phyloP scores from a whole-genome alignment of 2,329 filamentous ascomycete genomes.

The Aspergillus floridensis region DNA sequence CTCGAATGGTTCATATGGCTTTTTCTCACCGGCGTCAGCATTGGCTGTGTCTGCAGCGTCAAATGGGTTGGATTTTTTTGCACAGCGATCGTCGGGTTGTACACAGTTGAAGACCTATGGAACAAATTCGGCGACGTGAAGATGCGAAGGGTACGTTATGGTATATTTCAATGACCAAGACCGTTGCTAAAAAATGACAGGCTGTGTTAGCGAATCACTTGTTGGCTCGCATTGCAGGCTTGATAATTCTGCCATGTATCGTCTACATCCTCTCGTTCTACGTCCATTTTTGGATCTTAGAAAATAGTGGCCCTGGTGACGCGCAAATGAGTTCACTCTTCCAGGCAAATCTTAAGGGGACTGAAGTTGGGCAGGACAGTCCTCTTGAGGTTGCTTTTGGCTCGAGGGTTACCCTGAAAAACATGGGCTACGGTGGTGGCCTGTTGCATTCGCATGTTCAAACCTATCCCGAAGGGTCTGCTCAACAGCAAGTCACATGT shows the following conservation, averaged over 20 bases:
- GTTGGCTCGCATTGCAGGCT: slow-evolving; percentile 72
- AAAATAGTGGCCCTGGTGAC: slow-evolving; percentile 91
- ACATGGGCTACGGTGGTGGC: slow-evolving; percentile 98
- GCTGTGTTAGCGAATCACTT: slow-evolving; percentile 72
- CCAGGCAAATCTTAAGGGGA: slow-evolving; percentile 92
- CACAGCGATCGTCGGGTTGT: slow-evolving; percentile 89
- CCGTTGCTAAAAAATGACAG: slow-evolving; percentile 42
- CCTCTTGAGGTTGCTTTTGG: slow-evolving; percentile 88
- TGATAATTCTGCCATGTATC: slow-evolving; percentile 83
- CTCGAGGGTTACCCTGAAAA: slow-evolving; percentile 90
- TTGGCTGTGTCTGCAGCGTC: slow-evolving; percentile 96
- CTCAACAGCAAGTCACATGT: slow-evolving; percentile 95
- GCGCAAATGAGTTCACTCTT: slow-evolving; percentile 99
- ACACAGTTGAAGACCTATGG: slow-evolving; percentile 96
- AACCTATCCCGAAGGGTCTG: slow-evolving; percentile 89
- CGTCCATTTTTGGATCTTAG: slow-evolving; percentile 88
- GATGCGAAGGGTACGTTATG: slow-evolving; percentile 70
- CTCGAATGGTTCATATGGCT: slow-evolving; percentile 94
- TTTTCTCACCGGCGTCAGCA: slow-evolving; percentile 87
- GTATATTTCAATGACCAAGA: slow-evolving; percentile 2
- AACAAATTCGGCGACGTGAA: slow-evolving; percentile 93
- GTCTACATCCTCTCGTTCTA: slow-evolving; percentile 97
- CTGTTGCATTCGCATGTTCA: slow-evolving; percentile 95
- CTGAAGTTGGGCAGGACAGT: slow-evolving; percentile 89
- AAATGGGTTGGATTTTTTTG: slow-evolving; percentile 98